Percentiles rank a stretch among this genome's conserved stretches.
These are phyloP conservation scores for Multifurca ochricompacta DNA, from an alignment of 768 basidiomycete species.

Conservation along the genomic window DNA sequence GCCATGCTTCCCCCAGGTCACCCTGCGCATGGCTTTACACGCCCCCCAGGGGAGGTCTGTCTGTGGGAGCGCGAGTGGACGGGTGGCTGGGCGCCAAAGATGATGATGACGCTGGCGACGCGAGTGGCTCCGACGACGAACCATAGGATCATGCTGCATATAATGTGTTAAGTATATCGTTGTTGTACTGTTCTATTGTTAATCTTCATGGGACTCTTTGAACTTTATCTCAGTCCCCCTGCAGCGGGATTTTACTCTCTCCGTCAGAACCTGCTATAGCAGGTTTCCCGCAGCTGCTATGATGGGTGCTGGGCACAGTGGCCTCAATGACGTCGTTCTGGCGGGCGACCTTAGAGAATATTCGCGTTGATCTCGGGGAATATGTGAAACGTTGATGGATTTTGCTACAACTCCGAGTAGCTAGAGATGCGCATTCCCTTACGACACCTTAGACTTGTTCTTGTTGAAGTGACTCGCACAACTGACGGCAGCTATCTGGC, in stretches of 20 bases:
- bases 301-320: not conserved
- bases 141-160: slow-evolving; percentile 15
- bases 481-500: too few relatives aligned
- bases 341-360: not conserved
- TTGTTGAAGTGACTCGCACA: not conserved
- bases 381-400: slow-evolving; percentile 1
- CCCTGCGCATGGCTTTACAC: slow-evolving; percentile 38
- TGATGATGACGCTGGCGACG: slow-evolving; percentile 16
- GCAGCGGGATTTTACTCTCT: slow-evolving; percentile 1
- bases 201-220: slow-evolving; percentile 11
- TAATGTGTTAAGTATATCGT: slow-evolving; percentile 18
- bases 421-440: not conserved
- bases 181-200: slow-evolving; percentile 19
- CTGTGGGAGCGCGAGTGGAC: slow-evolving; percentile 84
- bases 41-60: slow-evolving; percentile 28
- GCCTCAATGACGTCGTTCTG: not conserved
- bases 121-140: slow-evolving; percentile 21
- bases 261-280: not conserved
- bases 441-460: not conserved
- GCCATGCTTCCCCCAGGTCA: slow-evolving; percentile 51
- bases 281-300: too few relatives aligned
- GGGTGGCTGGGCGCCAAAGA: slow-evolving; percentile 44
- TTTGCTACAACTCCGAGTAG: not conserved
- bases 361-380: not conserved
- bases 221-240: not conserved